Percentiles rank a stretch among this genome's conserved stretches.
These are phyloP conservation scores for Boletales sp. DNA, from an alignment of 768 basidiomycete species.

Conservation along the genomic window DNA sequence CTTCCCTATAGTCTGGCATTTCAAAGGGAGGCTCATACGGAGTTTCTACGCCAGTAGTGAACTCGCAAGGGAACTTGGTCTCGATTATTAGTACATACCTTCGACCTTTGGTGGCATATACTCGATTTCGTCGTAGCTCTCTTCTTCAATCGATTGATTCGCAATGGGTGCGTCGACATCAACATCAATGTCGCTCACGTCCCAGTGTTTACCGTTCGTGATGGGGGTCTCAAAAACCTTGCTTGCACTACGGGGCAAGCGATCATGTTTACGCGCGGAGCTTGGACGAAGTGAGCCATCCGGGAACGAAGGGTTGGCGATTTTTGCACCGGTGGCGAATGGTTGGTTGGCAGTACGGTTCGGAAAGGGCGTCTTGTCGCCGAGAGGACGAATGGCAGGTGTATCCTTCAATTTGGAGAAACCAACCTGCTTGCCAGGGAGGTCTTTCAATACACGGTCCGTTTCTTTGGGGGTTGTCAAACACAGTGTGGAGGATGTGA, in stretches of 20 bases:
- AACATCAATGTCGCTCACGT: slow-evolving; percentile 58
- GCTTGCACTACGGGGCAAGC: slow-evolving; percentile 48
- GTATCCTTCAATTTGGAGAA: slow-evolving; percentile 24
- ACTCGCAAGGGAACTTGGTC: background rate
- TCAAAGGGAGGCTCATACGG: slow-evolving; percentile 47
- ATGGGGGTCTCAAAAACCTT: slow-evolving; percentile 64
- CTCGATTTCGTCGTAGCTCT: slow-evolving; percentile 47
- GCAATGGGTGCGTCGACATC: slow-evolving; percentile 24
- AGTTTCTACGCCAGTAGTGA: slow-evolving; percentile 27
- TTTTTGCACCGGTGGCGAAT: slow-evolving; percentile 35
- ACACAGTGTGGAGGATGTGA: no score
- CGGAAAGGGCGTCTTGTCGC: slow-evolving; percentile 74
- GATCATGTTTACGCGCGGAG: slow-evolving; percentile 60
- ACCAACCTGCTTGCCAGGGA: slow-evolving; percentile 25
- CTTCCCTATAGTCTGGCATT: slow-evolving; percentile 44
- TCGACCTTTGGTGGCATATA: slow-evolving; percentile 53
- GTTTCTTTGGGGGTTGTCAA: slow-evolving; percentile 10
- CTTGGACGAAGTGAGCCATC: slow-evolving; percentile 58
- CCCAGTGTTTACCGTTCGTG: slow-evolving; percentile 69
- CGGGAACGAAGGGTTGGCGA: slow-evolving; percentile 35
- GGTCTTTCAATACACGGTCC: slow-evolving; percentile 19
- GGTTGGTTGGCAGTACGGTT: slow-evolving; percentile 45
- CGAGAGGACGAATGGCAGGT: slow-evolving; percentile 45
- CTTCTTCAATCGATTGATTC: slow-evolving; percentile 24
- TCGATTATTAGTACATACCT: slow-evolving; percentile 33